phyloP scores from a whole-genome alignment of 202 grass and related monocot genomes.

The Cymbopogon flexuosus region DNA sequence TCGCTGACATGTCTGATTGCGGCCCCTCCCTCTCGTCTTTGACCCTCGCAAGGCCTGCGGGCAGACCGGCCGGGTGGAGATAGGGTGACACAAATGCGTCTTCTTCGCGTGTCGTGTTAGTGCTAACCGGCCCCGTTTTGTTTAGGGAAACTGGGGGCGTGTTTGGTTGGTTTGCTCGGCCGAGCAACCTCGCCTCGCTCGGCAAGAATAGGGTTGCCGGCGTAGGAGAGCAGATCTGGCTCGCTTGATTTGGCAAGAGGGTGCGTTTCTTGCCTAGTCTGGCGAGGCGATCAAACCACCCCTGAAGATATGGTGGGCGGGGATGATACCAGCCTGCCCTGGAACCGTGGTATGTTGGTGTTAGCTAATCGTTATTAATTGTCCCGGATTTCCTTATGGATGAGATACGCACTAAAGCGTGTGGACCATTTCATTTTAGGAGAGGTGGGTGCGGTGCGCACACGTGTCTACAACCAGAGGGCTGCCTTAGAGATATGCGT shows the following conservation, averaged over 20 bases:
- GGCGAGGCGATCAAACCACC: background rate
- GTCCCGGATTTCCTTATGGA: background rate
- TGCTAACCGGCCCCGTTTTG: background rate
- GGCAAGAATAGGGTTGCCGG: background rate
- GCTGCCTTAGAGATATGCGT: background rate
- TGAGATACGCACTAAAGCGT: background rate
- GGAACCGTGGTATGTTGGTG: too few relatives aligned
- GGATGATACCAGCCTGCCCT: too few relatives aligned
- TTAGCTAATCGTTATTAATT: too few relatives aligned
- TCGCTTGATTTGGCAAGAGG: background rate
- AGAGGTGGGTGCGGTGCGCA: too few relatives aligned
- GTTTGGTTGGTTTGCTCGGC: background rate
- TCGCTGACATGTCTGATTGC: constrained; percentile 40
- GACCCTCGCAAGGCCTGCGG: too few relatives aligned
- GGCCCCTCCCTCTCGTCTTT: too few relatives aligned
- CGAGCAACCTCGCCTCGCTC: background rate
- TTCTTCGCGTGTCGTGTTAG: too few relatives aligned
- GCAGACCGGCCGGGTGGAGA: background rate
- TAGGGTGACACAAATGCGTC: too few relatives aligned
- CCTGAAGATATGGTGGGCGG: background rate
- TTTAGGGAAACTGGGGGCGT: background rate
- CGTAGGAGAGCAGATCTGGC: background rate
- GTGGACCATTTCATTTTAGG: too few relatives aligned
- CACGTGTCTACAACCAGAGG: background rate
- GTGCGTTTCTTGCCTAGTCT: background rate